Evolutionary conservation across 2,329 filamentous ascomycete genomes (phyloP).

Genomic region (Fusarium burgessii): DNA sequence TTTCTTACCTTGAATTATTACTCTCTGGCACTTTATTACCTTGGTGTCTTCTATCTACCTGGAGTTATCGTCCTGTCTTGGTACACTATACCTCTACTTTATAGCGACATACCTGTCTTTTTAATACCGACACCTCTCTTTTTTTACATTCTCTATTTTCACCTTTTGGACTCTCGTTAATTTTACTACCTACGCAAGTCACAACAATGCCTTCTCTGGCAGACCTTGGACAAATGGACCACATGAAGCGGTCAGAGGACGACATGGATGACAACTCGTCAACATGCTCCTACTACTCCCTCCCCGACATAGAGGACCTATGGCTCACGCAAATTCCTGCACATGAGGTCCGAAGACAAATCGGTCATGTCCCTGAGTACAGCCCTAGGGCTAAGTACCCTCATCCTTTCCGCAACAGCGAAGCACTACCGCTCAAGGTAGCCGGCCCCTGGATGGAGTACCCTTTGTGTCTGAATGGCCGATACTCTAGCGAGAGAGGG

Average conservation of each 20-base stretch:
- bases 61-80: too few species aligned
- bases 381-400: not conserved
- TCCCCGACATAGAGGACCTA: not conserved
- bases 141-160: too few species aligned
- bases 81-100: too few species aligned
- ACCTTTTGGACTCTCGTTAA: too few species aligned
- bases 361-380: not conserved
- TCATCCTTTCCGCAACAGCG: not conserved
- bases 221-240: slow-evolving; percentile 4
- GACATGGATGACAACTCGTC: slow-evolving; percentile 17
- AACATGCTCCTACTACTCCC: slow-evolving; percentile 15
- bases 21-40: not conserved
- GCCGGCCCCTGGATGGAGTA: slow-evolving; percentile 9
- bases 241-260: not conserved
- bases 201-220: not conserved
- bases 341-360: slow-evolving; percentile 3
- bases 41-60: too few species aligned
- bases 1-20: not conserved
- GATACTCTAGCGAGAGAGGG: not conserved
- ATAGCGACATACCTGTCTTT: too few species aligned
- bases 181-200: too few species aligned
- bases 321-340: not conserved
- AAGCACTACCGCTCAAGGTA: not conserved
- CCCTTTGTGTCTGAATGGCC: not conserved
- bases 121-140: too few species aligned